Conservation (phyloP, 2,329 filamentous ascomycete species). For the Paraconiothyrium brasiliense region DNA sequence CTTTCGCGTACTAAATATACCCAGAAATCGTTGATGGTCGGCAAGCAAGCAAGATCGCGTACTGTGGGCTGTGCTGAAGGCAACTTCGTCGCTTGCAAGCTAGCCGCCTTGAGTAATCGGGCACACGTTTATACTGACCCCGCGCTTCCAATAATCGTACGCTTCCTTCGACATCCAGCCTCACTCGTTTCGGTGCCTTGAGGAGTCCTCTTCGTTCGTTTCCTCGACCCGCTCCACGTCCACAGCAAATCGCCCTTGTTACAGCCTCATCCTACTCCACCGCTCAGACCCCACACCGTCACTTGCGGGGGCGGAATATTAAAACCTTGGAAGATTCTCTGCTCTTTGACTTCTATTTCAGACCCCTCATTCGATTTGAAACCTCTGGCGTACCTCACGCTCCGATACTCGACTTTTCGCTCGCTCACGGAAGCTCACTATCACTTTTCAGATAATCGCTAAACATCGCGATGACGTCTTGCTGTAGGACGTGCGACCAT, state of each 20-base stretch:
- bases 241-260: conserved; percentile 19
- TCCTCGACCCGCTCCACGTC: conserved; percentile 11
- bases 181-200: conserved; percentile 6
- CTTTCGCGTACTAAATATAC: conserved; percentile 16
- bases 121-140: conserved; percentile 8
- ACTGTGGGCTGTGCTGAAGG: conserved; percentile 1
- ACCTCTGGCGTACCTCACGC: background rate
- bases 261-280: conserved; percentile 17
- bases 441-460: conserved; percentile 11
- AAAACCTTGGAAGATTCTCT: background rate
- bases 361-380: background rate
- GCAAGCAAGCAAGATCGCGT: conserved; percentile 4
- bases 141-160: background rate
- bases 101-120: conserved; percentile 4
- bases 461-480: conserved; percentile 24
- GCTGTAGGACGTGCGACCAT: conserved; percentile 41
- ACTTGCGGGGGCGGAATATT: conserved; percentile 1
- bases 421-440: conserved; percentile 4
- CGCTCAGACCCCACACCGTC: conserved; percentile 13
- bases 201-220: conserved; percentile 6
- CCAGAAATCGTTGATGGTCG: background rate
- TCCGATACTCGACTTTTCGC: background rate
- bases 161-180: background rate
- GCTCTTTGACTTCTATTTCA: background rate
- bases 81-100: conserved; percentile 8